Base-by-base conservation (phyloP, 352 stramenopile genomes). In the Globisporangium acanthophoron region DNA sequence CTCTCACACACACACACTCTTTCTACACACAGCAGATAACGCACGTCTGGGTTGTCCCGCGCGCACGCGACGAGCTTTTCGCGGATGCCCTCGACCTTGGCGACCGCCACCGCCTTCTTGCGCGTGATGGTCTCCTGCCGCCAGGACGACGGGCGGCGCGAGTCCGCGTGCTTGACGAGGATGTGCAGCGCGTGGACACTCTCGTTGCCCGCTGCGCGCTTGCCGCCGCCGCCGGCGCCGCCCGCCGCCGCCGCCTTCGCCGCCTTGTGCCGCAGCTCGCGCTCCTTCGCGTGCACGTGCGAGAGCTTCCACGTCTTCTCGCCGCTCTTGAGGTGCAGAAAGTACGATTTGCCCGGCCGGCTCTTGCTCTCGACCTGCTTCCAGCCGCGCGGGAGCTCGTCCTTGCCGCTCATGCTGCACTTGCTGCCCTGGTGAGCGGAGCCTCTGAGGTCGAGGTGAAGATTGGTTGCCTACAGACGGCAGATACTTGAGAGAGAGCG, bases 291-390 rank as follows among this genome's bases (percentile, higher is more conserved):
- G 59, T 90, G 79, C 48, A 94, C 81, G 54, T 94, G 80, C 50
- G 85, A 75, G 31, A 92, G 64, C 63, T 94, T 94, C 82, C 85
- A 94, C 13, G 85, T 94, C 70, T 94, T 94, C 67, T 92, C 79
- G 35, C 85, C 85, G 29, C 70, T 89, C 68, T 92, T 92, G 31
- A 84, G 52, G 69, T 94, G 86, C 53, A 95, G 61, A 62, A 81
- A 96, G 69, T 95, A 96, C 43, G 85, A 79, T 53, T 91, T 87
- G 4, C 71, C 87, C 5, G 85, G 85, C 12, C 86, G 80, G 40
- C 82, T 94, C 69, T 94, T 96, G 71, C 85, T 96, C 69, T 92
- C 69, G 53, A 94, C 80, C 55, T 89, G 62, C 67, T 92, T 93
- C 87, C 87, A 96, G 40, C 87, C 85, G 52, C 76, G 80, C 39